A percentile compares a stretch with the other conserved stretches of the same genome.
These are phyloP conservation scores for Anisodus acutangulus DNA, from an alignment of 257 asterid species.

Conservation along the genomic window DNA sequence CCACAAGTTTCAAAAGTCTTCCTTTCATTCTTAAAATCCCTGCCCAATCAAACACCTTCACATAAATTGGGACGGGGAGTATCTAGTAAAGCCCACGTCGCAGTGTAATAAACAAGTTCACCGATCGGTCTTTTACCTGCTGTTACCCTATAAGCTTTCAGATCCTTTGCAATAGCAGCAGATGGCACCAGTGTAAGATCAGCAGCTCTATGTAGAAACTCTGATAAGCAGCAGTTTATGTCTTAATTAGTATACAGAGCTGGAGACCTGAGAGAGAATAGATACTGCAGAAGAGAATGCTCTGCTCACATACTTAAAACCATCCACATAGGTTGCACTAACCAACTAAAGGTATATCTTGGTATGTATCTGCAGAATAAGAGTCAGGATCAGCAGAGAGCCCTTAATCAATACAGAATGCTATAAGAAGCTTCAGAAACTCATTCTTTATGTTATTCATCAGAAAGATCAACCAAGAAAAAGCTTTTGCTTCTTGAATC, in stretches of 20 bases:
- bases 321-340: slow-evolving; percentile 95
- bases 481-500: slow-evolving; percentile 4
- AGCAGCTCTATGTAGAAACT: slow-evolving; percentile 92
- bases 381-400: slow-evolving; percentile 41
- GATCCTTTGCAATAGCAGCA: slow-evolving; percentile 91
- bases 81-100: background rate
- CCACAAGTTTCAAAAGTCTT: too few relatives aligned
- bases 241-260: slow-evolving; percentile 27
- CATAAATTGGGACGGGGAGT: too few relatives aligned
- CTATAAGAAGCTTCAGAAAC: slow-evolving; percentile 15
- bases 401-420: background rate
- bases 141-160: slow-evolving; percentile 77
- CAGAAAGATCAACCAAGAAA: background rate
- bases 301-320: slow-evolving; percentile 65
- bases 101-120: slow-evolving; percentile 1
- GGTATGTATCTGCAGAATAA: slow-evolving; percentile 81
- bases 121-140: slow-evolving; percentile 58
- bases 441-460: background rate
- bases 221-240: slow-evolving; percentile 49
- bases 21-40: too few relatives aligned
- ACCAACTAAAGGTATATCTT: slow-evolving; percentile 94
- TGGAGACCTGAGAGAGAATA: slow-evolving; percentile 10
- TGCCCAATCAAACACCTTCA: too few relatives aligned
- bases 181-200: slow-evolving; percentile 96
- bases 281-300: slow-evolving; percentile 23